phyloP scores from a whole-genome alignment of 345 rosid genomes.

The Dipteronia sinensis region DNA sequence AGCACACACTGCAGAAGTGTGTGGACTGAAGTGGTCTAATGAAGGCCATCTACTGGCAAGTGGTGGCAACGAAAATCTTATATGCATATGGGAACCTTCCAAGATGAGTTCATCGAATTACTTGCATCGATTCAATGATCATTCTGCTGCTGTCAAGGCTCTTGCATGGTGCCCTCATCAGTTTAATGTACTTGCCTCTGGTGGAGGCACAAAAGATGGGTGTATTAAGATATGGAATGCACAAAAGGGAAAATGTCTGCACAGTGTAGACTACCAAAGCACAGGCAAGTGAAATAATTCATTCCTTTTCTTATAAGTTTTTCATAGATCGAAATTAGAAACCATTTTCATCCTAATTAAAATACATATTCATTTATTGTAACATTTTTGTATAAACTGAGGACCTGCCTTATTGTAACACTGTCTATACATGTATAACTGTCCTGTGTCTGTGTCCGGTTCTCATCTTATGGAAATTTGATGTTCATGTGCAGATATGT shows the following conservation, averaged over 20 bases:
- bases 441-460: not conserved
- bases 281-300: constrained; percentile 37
- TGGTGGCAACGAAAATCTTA: constrained; percentile 57
- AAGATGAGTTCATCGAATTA: constrained; percentile 50
- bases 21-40: constrained; percentile 51
- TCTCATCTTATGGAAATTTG: not conserved
- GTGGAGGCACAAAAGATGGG: constrained; percentile 57
- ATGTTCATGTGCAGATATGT: constrained; percentile 36
- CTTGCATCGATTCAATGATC: constrained; percentile 38
- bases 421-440: not conserved
- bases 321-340: not conserved
- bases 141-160: constrained; percentile 57
- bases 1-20: constrained; percentile 49
- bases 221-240: constrained; percentile 49
- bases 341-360: not conserved
- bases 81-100: constrained; percentile 52
- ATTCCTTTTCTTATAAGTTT: not conserved
- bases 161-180: constrained; percentile 65
- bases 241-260: constrained; percentile 38
- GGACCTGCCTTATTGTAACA: not conserved
- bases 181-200: constrained; percentile 53
- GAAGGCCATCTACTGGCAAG: constrained; percentile 55
- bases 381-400: not conserved
- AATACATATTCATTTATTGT: not conserved
- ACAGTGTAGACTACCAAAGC: constrained; percentile 40